phyloP scores from a whole-genome alignment of 2,329 filamentous ascomycete genomes.

The Rhynchosporium agropyri region DNA sequence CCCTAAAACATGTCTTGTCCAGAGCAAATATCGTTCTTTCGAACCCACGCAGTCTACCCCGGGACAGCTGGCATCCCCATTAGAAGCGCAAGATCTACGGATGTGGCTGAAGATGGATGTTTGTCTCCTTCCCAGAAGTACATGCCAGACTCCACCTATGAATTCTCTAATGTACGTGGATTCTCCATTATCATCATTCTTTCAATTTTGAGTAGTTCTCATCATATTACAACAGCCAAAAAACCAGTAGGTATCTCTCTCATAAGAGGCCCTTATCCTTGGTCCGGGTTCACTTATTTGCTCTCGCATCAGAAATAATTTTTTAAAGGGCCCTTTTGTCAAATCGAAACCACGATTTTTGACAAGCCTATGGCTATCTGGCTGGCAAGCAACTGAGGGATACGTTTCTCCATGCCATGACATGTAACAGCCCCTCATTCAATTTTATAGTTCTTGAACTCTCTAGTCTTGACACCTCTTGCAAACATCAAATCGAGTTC shows the following conservation, averaged over 20 bases:
- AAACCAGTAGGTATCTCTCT: slow-evolving; percentile 17
- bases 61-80: slow-evolving; percentile 1
- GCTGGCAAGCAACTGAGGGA: too few relatives aligned
- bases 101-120: neutral
- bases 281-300: slow-evolving; percentile 32
- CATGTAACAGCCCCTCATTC: neutral
- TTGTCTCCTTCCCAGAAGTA: neutral
- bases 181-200: neutral
- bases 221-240: slow-evolving; percentile 20
- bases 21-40: neutral
- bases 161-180: neutral
- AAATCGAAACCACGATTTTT: slow-evolving; percentile 25
- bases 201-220: neutral
- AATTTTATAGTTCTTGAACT: slow-evolving; percentile 39
- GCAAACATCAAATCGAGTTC: slow-evolving; percentile 53
- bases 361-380: too few relatives aligned
- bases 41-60: neutral
- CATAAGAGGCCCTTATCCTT: slow-evolving; percentile 24
- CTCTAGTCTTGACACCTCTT: slow-evolving; percentile 40
- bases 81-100: neutral
- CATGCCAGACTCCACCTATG: too few relatives aligned
- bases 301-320: slow-evolving; percentile 28
- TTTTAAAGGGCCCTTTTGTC: slow-evolving; percentile 30
- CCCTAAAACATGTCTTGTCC: neutral
- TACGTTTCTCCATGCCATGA: neutral